phyloP scores from a whole-genome alignment of 164 flowering plant species.

The Chimonanthus salicifolius region DNA sequence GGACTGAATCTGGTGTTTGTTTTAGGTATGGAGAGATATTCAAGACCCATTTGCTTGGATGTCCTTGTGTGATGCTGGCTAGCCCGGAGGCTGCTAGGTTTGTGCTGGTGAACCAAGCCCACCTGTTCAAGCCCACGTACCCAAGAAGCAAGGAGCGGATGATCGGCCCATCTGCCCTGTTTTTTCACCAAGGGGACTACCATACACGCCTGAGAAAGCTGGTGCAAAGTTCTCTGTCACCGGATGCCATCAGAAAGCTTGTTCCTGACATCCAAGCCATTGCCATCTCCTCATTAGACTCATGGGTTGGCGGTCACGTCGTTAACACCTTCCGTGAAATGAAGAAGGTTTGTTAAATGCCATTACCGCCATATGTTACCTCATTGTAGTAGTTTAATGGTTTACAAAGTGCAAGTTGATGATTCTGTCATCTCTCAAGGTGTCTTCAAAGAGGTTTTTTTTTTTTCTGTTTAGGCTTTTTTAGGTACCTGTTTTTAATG shows the following conservation, averaged over 20 bases:
- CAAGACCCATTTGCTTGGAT: slow-evolving; percentile 80
- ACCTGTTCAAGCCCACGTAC: slow-evolving; percentile 87
- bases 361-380: not conserved
- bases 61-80: slow-evolving; percentile 76
- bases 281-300: slow-evolving; percentile 33
- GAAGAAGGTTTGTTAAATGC: slow-evolving; percentile 53
- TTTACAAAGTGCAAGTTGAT: not conserved
- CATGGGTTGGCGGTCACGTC: slow-evolving; percentile 46
- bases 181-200: slow-evolving; percentile 81
- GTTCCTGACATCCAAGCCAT: slow-evolving; percentile 44
- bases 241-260: slow-evolving; percentile 34
- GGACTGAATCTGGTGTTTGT: not conserved
- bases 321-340: slow-evolving; percentile 65
- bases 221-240: slow-evolving; percentile 55
- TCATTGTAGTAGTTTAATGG: not conserved
- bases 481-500: no score
- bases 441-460: not conserved
- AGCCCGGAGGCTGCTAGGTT: slow-evolving; percentile 77
- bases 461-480: not conserved
- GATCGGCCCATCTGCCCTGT: slow-evolving; percentile 76
- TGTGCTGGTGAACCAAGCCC: slow-evolving; percentile 61
- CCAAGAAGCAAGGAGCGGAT: slow-evolving; percentile 73
- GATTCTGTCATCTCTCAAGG: not conserved
- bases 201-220: slow-evolving; percentile 62
- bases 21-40: slow-evolving; percentile 81